Evolutionary conservation across 352 stramenopile genomes (phyloP), one percentile per base, ranked within the genome.

Genomic region (Phytophthora syringae): DNA sequence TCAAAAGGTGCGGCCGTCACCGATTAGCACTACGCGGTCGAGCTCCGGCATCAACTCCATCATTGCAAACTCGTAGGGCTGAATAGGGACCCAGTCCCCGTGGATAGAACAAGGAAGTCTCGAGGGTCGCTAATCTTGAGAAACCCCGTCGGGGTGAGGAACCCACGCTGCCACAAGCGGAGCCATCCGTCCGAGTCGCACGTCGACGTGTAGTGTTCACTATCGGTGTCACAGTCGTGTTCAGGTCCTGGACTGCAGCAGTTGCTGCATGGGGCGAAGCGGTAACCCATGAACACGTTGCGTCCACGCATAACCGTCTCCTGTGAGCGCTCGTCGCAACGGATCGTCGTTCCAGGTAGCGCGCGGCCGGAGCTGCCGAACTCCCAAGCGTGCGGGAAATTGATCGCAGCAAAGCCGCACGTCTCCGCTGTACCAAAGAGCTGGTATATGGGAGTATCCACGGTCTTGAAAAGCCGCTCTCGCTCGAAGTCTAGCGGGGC

Each of bases 361-460:
- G 84, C 80, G 7, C 81, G 80, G 15, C 87, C 87, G 9, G 64
- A 87, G 30, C 72, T 91, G 7, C 87, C 87, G 50, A 92, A 84
- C 52, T 90, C 83, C 80, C 85, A 95, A 22, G 74, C 69, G 53
- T 92, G 77, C 2, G 85, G 82, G 52, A 78, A 92, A 57, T 92
- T 95, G 48, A 93, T 77, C 2, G 83, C 61, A 2, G 79, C 80
- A 25, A 95, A 91, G 25, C 87, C 87, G 18, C 69, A 84, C 10
- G 83, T 88, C 54, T 93, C 85, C 15, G 81, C 60, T 5, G 74
- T 83, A 3, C 87, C 87, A 52, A 86, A 89, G 12, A 92, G 69
- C 60, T 92, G 84, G 59, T 93, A 95, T 28, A 95, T 88, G 7
- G 86, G 86, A 4, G 90, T 82, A 62, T 93, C 86, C 30, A 94